These are phyloP conservation scores for Pseudocohnilembus persalinus DNA, from an alignment of 169 alveolate genomes.

Conservation along the genomic window DNA sequence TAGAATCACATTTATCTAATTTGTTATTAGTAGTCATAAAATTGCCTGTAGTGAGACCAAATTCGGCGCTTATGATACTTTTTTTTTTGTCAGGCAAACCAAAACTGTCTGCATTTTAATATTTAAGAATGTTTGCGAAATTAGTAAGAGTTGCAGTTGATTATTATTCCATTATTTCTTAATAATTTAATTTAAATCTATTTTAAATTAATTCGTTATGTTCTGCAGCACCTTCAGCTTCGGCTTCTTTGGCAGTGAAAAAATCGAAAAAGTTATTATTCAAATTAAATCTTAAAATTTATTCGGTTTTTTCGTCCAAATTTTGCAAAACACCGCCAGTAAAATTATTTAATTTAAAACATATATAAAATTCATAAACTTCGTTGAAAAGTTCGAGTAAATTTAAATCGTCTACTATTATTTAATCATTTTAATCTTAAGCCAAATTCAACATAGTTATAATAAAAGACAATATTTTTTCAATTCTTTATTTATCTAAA, in stretches of 20 bases:
- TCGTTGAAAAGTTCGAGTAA: not conserved
- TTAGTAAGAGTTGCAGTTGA: not conserved
- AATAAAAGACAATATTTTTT: not conserved
- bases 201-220: not conserved
- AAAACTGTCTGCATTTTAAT: not conserved
- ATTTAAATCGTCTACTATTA: too few species aligned
- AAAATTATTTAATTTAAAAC: too few species aligned
- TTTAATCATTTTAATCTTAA: not conserved
- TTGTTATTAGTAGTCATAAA: not conserved
- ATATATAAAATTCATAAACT: too few species aligned
- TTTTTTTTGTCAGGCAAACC: not conserved
- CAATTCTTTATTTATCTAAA: not conserved
- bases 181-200: not conserved
- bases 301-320: not conserved
- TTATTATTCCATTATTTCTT: not conserved
- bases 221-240: not conserved
- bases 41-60: not conserved
- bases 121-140: not conserved
- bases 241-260: not conserved
- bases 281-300: not conserved
- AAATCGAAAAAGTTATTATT: not conserved
- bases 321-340: not conserved
- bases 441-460: not conserved
- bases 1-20: not conserved
- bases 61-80: not conserved